Evolutionary conservation across 805 yeast genomes (phyloP).

Genomic region (Hanseniaspora lachancei): DNA sequence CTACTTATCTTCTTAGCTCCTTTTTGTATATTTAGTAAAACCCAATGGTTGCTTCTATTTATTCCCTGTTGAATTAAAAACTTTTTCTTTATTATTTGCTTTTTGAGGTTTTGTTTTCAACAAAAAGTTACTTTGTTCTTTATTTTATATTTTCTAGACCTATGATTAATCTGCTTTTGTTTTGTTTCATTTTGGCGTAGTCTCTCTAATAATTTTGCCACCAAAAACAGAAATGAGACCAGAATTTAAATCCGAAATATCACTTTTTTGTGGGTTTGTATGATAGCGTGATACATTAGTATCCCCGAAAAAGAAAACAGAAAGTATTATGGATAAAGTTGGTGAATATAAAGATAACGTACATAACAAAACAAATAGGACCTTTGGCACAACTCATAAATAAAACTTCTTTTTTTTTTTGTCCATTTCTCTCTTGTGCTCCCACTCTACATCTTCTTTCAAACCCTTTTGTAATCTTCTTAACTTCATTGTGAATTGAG

Average conservation of each 20-base stretch:
- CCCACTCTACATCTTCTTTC: conserved; percentile 90
- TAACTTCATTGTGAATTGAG: conserved; percentile 82
- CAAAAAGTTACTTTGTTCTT: not conserved
- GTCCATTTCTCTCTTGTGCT: conserved; percentile 92
- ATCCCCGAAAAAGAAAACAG: not conserved
- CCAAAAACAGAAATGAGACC: not conserved
- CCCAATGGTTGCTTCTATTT: too few relatives aligned
- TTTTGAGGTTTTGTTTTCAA: not conserved
- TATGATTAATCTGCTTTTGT: too few relatives aligned
- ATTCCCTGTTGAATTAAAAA: not conserved
- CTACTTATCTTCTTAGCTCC: not conserved
- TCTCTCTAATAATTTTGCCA: conserved; percentile 1
- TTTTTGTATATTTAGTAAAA: not conserved
- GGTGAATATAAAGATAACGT: not conserved
- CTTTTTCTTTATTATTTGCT: not conserved
- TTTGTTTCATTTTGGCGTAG: too few relatives aligned
- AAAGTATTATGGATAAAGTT: not conserved
- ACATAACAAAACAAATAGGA: not conserved
- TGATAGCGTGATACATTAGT: not conserved
- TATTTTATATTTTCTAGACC: too few relatives aligned
- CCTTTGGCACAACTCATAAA: conserved; percentile 30
- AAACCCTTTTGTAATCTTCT: conserved; percentile 86
- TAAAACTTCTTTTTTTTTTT: conserved; percentile 87
- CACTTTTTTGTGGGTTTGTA: too few relatives aligned
- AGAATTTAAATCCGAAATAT: too few relatives aligned